phyloP scores from a whole-genome alignment of 192 early-diverging fungal species.

The Rhizophlyctis rosea region DNA sequence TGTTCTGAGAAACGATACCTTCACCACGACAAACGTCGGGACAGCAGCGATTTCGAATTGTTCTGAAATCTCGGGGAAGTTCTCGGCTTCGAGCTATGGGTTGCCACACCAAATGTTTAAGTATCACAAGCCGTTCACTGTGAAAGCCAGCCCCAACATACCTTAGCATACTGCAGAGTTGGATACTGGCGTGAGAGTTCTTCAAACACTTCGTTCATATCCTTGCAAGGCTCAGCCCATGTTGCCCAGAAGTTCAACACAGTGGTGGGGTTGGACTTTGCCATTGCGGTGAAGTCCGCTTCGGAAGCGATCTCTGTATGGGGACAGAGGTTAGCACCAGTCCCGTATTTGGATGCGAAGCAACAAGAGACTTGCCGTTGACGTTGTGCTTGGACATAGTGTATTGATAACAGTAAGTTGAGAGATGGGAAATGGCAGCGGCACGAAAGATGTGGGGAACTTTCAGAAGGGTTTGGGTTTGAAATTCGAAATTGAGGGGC shows the following conservation, averaged over 20 bases:
- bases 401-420: not conserved
- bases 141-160: constrained; percentile 31
- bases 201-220: constrained; percentile 89
- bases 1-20: constrained; percentile 28
- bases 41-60: constrained; percentile 87
- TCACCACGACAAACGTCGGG: constrained; percentile 83
- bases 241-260: constrained; percentile 89
- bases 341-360: not conserved
- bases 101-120: not conserved
- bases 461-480: too few species aligned
- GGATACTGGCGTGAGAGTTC: constrained; percentile 79
- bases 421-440: not conserved
- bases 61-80: constrained; percentile 84
- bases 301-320: constrained; percentile 26
- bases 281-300: constrained; percentile 30
- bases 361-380: constrained; percentile 16
- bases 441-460: not conserved
- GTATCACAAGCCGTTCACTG: not conserved
- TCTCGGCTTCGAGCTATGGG: constrained; percentile 71
- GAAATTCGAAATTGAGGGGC: too few species aligned
- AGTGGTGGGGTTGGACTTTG: constrained; percentile 3
- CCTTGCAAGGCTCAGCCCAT: constrained; percentile 85
- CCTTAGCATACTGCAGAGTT: constrained; percentile 71
- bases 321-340: not conserved
- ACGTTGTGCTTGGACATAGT: constrained; percentile 28